Evolutionary conservation across 805 yeast genomes (phyloP), one percentile per base, ranked within the genome.

Genomic region (Cyberlindnera galapagoensis): DNA sequence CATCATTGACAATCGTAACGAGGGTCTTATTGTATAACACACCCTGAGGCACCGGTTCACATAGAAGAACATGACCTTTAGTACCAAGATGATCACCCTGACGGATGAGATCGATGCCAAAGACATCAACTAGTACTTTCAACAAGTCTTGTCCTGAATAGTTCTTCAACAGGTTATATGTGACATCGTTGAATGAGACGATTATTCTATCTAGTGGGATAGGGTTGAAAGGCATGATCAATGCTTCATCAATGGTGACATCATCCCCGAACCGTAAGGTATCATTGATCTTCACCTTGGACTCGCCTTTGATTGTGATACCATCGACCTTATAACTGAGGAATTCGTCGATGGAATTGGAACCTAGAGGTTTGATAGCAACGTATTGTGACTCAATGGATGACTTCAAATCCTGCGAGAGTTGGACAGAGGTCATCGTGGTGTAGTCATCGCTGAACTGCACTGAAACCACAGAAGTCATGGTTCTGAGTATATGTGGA

Each of bases 1-100:
- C 29, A 23, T 40, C 44, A 37, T 65, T 69, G 12, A 77, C 69
- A 19, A 82, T 55, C 3, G 76, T 67, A 3, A 84, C 56, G n/a
- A 60, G 60, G 0, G 90, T 76, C 2, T 56, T 52, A 2, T 42
- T 35, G 14, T 58, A 52, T 1, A 80, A 46, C 6, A 52, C 42
- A 1, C 95, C 95, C 50, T 83, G 94, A 25, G 69, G 73, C 3
- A 74, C 65, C 0, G 94, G 94, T 44, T 83, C 94, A 51, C 86
- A 74, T 16, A 77, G 65, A 4, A 71, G 44, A 3, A 84, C 67
- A 6, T 48, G 46, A 14, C 81, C 81, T 18, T 20, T 21, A 11
- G 35, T 28, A 18, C 21, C 42, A 28, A 32, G 29, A 10, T 12
- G 18, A 26, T 46, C 47, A 15, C 50, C 49, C 24, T 44, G 49